Evolutionary conservation across 192 early-diverging fungal genomes (phyloP).

Genomic region (Entomortierella parvispora): DNA sequence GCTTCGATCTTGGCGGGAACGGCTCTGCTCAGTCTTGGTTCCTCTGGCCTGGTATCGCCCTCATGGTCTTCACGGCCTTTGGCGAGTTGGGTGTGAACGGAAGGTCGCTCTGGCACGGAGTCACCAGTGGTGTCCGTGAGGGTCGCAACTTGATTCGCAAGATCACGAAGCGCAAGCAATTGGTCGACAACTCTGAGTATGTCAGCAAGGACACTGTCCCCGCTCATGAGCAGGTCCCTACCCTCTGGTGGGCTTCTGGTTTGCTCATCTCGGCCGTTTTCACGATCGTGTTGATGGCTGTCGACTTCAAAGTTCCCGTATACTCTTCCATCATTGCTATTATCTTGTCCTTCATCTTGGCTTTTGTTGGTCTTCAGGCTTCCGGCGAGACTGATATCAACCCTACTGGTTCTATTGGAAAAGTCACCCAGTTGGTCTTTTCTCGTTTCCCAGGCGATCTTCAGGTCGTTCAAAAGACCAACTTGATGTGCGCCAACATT

Average conservation of each 20-base stretch:
- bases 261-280: slow-evolving; percentile 61
- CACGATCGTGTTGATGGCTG: slow-evolving; percentile 64
- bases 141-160: slow-evolving; percentile 36
- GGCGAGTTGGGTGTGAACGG: slow-evolving; percentile 67
- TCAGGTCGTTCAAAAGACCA: slow-evolving; percentile 59
- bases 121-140: slow-evolving; percentile 48
- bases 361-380: slow-evolving; percentile 72
- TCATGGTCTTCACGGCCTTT: slow-evolving; percentile 73
- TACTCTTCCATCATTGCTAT: slow-evolving; percentile 67
- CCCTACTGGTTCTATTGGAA: slow-evolving; percentile 71
- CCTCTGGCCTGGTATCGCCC: slow-evolving; percentile 75
- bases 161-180: slow-evolving; percentile 14
- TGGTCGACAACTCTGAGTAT: slow-evolving; percentile 25
- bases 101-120: slow-evolving; percentile 58
- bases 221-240: slow-evolving; percentile 58
- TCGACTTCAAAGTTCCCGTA: slow-evolving; percentile 66
- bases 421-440: slow-evolving; percentile 76
- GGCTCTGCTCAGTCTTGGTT: slow-evolving; percentile 70
- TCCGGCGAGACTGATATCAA: slow-evolving; percentile 76
- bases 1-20: slow-evolving; percentile 41
- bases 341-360: slow-evolving; percentile 70
- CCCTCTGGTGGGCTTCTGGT: slow-evolving; percentile 64
- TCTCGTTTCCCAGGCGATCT: slow-evolving; percentile 62
- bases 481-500: slow-evolving; percentile 71
- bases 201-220: slow-evolving; percentile 56